Conservation (phyloP, 495 filamentous ascomycete species). For the Penicillium salamii region DNA sequence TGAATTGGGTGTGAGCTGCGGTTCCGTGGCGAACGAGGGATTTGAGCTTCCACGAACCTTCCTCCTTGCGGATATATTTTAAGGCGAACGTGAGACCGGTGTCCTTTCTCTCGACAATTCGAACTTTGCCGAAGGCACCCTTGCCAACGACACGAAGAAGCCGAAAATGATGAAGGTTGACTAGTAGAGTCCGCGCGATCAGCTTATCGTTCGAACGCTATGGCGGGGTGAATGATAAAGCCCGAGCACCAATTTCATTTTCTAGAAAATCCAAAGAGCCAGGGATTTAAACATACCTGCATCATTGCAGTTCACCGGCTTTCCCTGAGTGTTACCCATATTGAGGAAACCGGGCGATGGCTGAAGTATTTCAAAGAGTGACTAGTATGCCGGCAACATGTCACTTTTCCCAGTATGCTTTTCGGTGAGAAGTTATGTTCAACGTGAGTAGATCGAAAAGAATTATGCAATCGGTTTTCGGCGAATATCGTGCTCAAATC, state of each 20-base stretch:
- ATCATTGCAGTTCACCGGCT: slow-evolving; percentile 86
- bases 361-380: slow-evolving; percentile 15
- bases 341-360: slow-evolving; percentile 18
- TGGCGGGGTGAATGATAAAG: not conserved
- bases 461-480: not conserved
- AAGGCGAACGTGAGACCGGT: slow-evolving; percentile 90
- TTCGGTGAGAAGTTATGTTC: no score
- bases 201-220: slow-evolving; percentile 5
- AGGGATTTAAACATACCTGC: slow-evolving; percentile 65
- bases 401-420: slow-evolving; percentile 25
- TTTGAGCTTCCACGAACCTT: slow-evolving; percentile 58
- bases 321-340: slow-evolving; percentile 96
- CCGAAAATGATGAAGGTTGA: slow-evolving; percentile 96
- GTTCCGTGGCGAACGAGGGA: not conserved
- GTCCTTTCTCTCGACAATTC: slow-evolving; percentile 97
- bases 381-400: slow-evolving; percentile 30
- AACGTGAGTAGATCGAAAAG: not conserved
- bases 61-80: slow-evolving; percentile 99
- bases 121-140: slow-evolving; percentile 96
- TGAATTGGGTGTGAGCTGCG: slow-evolving; percentile 30
- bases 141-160: slow-evolving; percentile 93
- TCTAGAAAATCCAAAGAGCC: not conserved
- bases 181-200: slow-evolving; percentile 42
- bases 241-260: not conserved
- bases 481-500: slow-evolving; percentile 12